Evolutionary conservation across 345 rosid genomes (phyloP).

Genomic region (Gossypium anomalum): DNA sequence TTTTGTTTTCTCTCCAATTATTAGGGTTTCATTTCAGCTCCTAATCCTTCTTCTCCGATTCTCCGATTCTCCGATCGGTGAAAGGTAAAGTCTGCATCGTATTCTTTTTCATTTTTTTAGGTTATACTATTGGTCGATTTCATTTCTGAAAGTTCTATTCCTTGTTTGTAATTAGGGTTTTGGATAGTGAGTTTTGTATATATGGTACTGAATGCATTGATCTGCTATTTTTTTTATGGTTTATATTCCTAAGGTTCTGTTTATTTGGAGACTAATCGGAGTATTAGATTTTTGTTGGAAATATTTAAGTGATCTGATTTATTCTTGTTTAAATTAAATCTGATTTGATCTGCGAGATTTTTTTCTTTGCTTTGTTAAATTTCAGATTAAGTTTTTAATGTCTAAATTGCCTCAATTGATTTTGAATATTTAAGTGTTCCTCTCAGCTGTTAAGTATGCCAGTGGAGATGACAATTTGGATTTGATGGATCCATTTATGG

Average conservation of each 20-base stretch:
- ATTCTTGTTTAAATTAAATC: background rate
- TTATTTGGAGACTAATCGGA: background rate
- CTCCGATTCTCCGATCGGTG: slow-evolving; percentile 22
- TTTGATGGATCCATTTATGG: background rate
- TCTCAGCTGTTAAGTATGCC: too few species aligned
- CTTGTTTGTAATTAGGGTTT: background rate
- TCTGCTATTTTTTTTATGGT: slow-evolving; percentile 7
- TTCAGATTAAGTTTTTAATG: background rate
- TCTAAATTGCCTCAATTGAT: background rate
- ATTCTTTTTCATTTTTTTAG: slow-evolving; percentile 4
- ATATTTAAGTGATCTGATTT: background rate
- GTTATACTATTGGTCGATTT: slow-evolving; percentile 17
- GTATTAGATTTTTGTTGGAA: background rate
- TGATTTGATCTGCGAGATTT: background rate
- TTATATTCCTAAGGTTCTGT: background rate
- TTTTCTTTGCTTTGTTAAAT: background rate
- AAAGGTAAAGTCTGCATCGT: slow-evolving; percentile 14
- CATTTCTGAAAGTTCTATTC: slow-evolving; percentile 12
- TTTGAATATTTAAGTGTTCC: background rate
- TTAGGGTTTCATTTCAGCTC: slow-evolving; percentile 32
- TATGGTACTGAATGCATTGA: slow-evolving; percentile 16
- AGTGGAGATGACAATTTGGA: background rate
- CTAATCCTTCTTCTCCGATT: slow-evolving; percentile 22
- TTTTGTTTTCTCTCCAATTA: slow-evolving; percentile 7
- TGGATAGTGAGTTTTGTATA: background rate